Base-by-base conservation (phyloP, 2,329 filamentous ascomycete species). In the Cytospora leucostoma region DNA sequence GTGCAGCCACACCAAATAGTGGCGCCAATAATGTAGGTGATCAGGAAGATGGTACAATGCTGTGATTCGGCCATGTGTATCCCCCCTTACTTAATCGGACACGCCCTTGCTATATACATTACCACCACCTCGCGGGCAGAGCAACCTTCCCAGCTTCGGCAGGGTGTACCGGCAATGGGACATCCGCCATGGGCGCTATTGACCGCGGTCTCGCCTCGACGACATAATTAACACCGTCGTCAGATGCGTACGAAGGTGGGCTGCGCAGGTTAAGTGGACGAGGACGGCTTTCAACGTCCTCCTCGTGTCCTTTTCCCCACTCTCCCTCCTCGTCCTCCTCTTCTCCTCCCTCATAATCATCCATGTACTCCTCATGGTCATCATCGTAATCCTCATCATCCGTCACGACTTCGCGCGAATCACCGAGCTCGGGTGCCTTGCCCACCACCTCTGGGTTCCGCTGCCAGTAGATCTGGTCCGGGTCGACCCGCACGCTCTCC, bases 391-490 rank as follows among this genome's bases (percentile, higher is more conserved):
- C 33, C 19, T 52, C 60, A 34, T 51, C n/a, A 17, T 44, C 34
- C 33, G 56, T 21, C 40, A 51, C n/a, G 6, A 47, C 61, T 33
- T 58, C 66, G 34, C 65, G 67, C 49, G 27, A 27, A 27, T 69
- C 67, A 17, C 59, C 64, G n/a, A 32, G 63, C 21, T 59, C 56
- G 33, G 47, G 56, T 40, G 53, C 17, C 21, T 34, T 47, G 56
- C 35, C 49, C 33, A 74, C 71, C 21, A 82, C 78, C 38, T 61
- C 59, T 12, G 59, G 53, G 67, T 87, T 89, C 44, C 89, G 85
- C 74, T 90, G 87, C 92, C 92, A 96, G 73, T 90, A 92, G 33
- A 96, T 80, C 15, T 92, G 80, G 71, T 94, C 86, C 1, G 92
- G 92, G 70, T 96, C 90, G 37, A 93, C 89, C 55, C 91, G 83